These are phyloP conservation scores for Coemansia sp. DNA, from an alignment of 192 early-diverging fungal species.

Conservation along the genomic window DNA sequence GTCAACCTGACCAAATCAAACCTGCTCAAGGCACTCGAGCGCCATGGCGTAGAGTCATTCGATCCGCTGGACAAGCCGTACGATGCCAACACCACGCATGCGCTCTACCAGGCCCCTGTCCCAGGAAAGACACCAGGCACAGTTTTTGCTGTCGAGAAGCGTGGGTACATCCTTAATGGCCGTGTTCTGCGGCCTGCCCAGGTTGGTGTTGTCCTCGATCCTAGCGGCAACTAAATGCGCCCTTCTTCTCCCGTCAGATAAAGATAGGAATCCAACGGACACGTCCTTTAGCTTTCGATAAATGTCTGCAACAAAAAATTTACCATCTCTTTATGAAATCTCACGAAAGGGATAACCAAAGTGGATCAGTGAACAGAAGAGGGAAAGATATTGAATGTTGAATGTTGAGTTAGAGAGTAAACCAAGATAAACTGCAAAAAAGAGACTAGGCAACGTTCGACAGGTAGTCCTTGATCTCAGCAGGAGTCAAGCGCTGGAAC, in stretches of 20 bases:
- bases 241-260: background rate
- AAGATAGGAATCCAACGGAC: background rate
- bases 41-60: slow-evolving; percentile 81
- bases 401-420: background rate
- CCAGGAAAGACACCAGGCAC: slow-evolving; percentile 86
- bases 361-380: too few species aligned
- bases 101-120: slow-evolving; percentile 90
- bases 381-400: background rate
- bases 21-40: slow-evolving; percentile 81
- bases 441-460: slow-evolving; percentile 73
- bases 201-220: slow-evolving; percentile 87
- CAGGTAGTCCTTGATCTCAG: slow-evolving; percentile 96
- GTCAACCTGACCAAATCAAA: slow-evolving; percentile 86
- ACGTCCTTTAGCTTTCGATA: background rate
- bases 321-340: background rate
- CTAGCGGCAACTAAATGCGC: slow-evolving; percentile 44
- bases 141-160: slow-evolving; percentile 87
- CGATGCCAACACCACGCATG: slow-evolving; percentile 93
- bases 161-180: slow-evolving; percentile 90
- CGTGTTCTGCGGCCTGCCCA: slow-evolving; percentile 92
- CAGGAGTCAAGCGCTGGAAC: slow-evolving; percentile 80
- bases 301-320: background rate
- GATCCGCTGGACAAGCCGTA: slow-evolving; percentile 86
- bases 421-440: background rate
- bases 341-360: too few species aligned